Percentiles rank a stretch among this genome's conserved stretches.
Conservation (phyloP, 345 rosid species). For the Euphorbia peplus region DNA sequence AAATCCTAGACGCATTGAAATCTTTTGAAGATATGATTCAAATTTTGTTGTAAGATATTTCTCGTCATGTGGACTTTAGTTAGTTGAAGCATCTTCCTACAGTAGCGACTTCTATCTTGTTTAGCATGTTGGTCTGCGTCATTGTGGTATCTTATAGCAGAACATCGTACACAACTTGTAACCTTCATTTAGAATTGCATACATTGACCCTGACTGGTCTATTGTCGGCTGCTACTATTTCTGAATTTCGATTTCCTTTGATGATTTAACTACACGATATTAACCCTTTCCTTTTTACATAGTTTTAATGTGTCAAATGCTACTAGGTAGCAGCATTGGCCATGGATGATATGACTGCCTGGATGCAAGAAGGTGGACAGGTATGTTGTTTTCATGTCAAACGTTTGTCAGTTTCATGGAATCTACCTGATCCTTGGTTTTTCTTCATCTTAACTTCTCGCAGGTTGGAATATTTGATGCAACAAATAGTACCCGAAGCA, state of each 20-base stretch:
- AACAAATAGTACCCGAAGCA: conserved; percentile 73
- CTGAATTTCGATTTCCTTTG: conserved; percentile 27
- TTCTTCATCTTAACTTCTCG: conserved; percentile 25
- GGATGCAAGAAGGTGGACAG: conserved; percentile 99
- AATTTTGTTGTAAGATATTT: background rate
- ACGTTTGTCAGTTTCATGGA: background rate
- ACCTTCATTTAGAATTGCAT: background rate
- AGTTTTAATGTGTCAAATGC: conserved; percentile 77
- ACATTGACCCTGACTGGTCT: background rate
- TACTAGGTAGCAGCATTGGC: conserved; percentile 99
- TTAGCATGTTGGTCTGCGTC: background rate
- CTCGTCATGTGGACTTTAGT: background rate
- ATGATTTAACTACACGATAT: conserved; percentile 38
- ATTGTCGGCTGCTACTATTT: background rate
- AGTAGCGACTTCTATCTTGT: background rate
- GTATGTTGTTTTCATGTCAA: conserved; percentile 41
- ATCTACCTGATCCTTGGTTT: conserved; percentile 22
- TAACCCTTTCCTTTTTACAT: conserved; percentile 62
- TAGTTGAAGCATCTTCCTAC: background rate
- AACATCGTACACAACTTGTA: background rate
- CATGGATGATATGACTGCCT: conserved; percentile 98
- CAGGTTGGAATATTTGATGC: conserved; percentile 99
- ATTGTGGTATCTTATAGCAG: background rate
- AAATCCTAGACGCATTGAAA: conserved; percentile 8
- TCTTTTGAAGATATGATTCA: background rate